Evolutionary conservation across 2,329 filamentous ascomycete species (phyloP), one percentile per base, ranked within the genome.

Genomic region (Aspergillus brunneoviolaceus): DNA sequence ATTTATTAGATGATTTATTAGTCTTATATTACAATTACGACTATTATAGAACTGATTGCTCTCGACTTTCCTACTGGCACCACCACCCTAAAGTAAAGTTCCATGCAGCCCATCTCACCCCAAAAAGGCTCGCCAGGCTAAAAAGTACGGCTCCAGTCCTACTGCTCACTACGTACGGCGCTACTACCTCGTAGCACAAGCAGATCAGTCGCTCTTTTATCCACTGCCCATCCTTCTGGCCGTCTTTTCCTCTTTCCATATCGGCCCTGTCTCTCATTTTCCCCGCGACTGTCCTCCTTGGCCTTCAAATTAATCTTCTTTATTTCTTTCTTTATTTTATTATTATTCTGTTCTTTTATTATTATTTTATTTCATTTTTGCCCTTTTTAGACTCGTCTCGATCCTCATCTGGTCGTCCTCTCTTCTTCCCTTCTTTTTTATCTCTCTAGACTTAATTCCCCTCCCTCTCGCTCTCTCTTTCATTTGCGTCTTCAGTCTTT

Each of bases 141-240:
- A 65, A 64, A 67, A 65, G 63, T 69, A 65, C 62, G 60, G 67
- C 63, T 65, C 64, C 63, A 65, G 64, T 66, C 65, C 66, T 65
- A 70, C 67, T 57, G 62, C 56, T 58, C 59, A 68, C 69, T 70
- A 70, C 64, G 65, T 63, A 67, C 62, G 63, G 66, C 67, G 64
- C 69, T 69, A 63, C 67, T 63, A 70, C 65, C 65, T 67, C 67
- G 69, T 72, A 69, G 68, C 65, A 73, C 69, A 64, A 55, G 72
- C 67, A 74, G 72, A 74, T 74, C 72, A 71, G 65, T 70, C 67
- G 60, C 63, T 65, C 68, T 74, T 69, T 75, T 72, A 74, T 70
- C 72, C 71, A 74, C 69, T 63, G 62, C 62, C 63, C 63, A 67
- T 65, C 66, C 62, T 58, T 64, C 62, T 59, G 63, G 58, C 63